Percentiles rank a stretch among this genome's conserved stretches.
Conservation (phyloP, 192 early-diverging fungal species). For the Coemansia sp. region DNA sequence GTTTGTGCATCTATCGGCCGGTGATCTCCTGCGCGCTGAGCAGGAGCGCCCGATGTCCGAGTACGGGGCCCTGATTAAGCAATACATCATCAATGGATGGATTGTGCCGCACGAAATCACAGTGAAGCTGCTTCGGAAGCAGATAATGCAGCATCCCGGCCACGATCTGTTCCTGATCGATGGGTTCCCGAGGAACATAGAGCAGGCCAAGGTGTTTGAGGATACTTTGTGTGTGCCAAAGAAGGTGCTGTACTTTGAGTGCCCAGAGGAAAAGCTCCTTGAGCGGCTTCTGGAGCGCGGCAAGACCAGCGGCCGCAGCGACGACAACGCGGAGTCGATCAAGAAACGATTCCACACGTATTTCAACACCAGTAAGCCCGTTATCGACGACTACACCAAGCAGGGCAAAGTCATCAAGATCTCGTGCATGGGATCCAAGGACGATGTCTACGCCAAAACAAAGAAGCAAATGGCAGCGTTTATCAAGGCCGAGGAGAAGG, state of each 20-base stretch:
- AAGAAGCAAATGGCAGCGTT: conserved; percentile 48
- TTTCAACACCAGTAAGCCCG: conserved; percentile 83
- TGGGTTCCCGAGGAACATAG: conserved; percentile 93
- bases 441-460: conserved; percentile 68
- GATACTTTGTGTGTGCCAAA: conserved; percentile 73
- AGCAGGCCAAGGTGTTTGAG: conserved; percentile 93
- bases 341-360: conserved; percentile 91
- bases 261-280: conserved; percentile 90
- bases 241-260: conserved; percentile 90
- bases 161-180: conserved; percentile 87
- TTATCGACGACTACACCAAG: conserved; percentile 80
- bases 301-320: conserved; percentile 87
- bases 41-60: conserved; percentile 77
- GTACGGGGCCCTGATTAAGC: conserved; percentile 87
- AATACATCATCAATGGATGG: neutral
- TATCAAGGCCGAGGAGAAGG: conserved; percentile 27
- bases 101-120: conserved; percentile 98
- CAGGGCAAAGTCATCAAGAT: conserved; percentile 79
- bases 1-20: conserved; percentile 95
- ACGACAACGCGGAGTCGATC: conserved; percentile 97
- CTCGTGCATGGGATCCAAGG: conserved; percentile 60
- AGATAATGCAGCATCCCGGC: conserved; percentile 72
- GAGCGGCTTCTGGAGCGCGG: conserved; percentile 90
- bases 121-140: conserved; percentile 84
- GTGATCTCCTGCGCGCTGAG: conserved; percentile 93